These are phyloP conservation scores for Kwoniella botswanensis DNA, from an alignment of 768 basidiomycete genomes.

Conservation along the genomic window DNA sequence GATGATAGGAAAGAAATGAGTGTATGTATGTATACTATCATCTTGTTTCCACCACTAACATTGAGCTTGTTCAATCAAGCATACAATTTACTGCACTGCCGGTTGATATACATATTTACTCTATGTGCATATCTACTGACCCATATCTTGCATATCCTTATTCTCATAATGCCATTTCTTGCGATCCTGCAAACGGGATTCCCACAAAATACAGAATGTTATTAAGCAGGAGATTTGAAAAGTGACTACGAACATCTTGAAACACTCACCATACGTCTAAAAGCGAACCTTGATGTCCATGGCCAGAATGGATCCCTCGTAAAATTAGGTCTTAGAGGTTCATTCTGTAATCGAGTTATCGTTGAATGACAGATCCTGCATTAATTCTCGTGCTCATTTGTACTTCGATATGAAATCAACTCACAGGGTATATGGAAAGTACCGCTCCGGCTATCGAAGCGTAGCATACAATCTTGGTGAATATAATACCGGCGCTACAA, in stretches of 20 bases:
- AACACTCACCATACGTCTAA: slow-evolving; percentile 13
- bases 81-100: no score
- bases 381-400: no score
- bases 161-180: slow-evolving; percentile 27
- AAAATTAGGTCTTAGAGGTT: slow-evolving; percentile 25
- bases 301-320: slow-evolving; percentile 25
- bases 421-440: slow-evolving; percentile 30
- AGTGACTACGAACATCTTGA: not conserved
- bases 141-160: slow-evolving; percentile 3
- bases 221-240: not conserved
- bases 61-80: no score
- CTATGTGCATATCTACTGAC: slow-evolving; percentile 5
- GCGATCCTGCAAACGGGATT: slow-evolving; percentile 1
- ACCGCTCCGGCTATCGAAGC: slow-evolving; percentile 15
- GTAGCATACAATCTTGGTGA: slow-evolving; percentile 30
- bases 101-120: not conserved
- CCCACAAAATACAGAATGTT: not conserved
- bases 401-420: not conserved
- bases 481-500: not conserved
- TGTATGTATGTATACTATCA: not conserved
- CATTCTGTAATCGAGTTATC: slow-evolving; percentile 29
- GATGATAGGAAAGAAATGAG: not conserved
- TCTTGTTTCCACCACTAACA: no score
- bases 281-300: slow-evolving; percentile 22
- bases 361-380: no score